phyloP scores from a whole-genome alignment of 192 early-diverging fungal species.

The Thamnidium elegans region DNA sequence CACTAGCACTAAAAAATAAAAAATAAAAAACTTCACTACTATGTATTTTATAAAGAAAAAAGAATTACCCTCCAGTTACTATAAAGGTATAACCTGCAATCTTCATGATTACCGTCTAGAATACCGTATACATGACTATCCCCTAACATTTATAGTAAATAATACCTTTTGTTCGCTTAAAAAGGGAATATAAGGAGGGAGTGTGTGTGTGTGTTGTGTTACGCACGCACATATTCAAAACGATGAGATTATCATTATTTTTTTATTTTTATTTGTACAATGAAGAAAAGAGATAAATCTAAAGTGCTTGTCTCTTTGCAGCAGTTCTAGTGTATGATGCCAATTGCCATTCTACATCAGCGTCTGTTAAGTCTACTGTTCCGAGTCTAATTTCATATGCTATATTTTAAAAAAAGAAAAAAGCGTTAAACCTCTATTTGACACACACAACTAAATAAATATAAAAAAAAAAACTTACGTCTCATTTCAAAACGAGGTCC shows the following conservation, averaged over 20 bases:
- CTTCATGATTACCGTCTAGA: not conserved
- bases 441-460: not conserved
- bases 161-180: not conserved
- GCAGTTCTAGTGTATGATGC: slow-evolving; percentile 88
- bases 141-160: too few relatives aligned
- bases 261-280: slow-evolving; percentile 1
- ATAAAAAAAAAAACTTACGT: slow-evolving; percentile 41
- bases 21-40: not conserved
- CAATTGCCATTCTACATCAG: slow-evolving; percentile 96
- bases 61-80: slow-evolving; percentile 24
- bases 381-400: slow-evolving; percentile 95
- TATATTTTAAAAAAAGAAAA: slow-evolving; percentile 22
- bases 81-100: slow-evolving; percentile 14
- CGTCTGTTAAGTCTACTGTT: slow-evolving; percentile 90
- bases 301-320: slow-evolving; percentile 75
- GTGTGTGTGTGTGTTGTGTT: not conserved
- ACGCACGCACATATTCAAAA: not conserved
- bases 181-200: not conserved
- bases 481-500: slow-evolving; percentile 98
- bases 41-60: not conserved
- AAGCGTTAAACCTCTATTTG: too few relatives aligned
- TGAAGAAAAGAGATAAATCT: slow-evolving; percentile 7
- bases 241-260: not conserved
- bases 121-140: too few relatives aligned
- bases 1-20: slow-evolving; percentile 23